Evolutionary conservation across 1,284 basidiomycete species (phyloP).

Genomic region (Exsudoporus floridanus): DNA sequence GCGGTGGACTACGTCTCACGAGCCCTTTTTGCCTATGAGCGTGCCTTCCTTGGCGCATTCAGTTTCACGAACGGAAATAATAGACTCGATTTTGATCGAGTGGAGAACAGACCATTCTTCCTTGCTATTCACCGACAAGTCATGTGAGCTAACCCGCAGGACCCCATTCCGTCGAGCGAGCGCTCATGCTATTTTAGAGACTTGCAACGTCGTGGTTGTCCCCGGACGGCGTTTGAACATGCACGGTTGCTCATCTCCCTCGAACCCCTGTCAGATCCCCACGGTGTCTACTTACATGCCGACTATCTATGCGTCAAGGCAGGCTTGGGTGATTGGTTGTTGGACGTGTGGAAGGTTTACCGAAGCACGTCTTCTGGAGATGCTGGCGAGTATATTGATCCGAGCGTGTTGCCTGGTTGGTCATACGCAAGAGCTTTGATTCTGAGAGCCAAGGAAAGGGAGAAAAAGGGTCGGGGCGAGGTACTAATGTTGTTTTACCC

Average conservation of each 20-base stretch:
- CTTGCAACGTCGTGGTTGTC: conserved; percentile 82
- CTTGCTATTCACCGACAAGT: conserved; percentile 78
- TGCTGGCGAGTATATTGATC: conserved; percentile 45
- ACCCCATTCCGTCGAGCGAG: background rate
- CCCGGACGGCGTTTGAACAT: conserved; percentile 87
- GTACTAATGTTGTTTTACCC: conserved; percentile 14
- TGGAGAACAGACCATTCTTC: conserved; percentile 86
- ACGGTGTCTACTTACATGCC: conserved; percentile 79
- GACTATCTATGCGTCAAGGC: conserved; percentile 83
- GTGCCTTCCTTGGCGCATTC: conserved; percentile 81
- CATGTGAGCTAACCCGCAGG: conserved; percentile 47
- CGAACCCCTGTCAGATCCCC: conserved; percentile 83
- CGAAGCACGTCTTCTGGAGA: conserved; percentile 11
- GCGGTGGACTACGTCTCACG: conserved; percentile 85
- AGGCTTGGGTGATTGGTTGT: conserved; percentile 77
- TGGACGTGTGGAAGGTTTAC: conserved; percentile 58
- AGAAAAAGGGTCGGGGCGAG: conserved; percentile 46
- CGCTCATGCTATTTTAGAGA: conserved; percentile 49
- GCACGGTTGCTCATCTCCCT: conserved; percentile 78
- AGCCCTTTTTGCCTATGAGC: conserved; percentile 86
- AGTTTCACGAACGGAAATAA: conserved; percentile 77
- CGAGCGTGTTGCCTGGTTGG: conserved; percentile 76
- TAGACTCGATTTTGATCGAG: conserved; percentile 81
- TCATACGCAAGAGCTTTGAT: conserved; percentile 76
- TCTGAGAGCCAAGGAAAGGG: conserved; percentile 57